Evolutionary conservation across 768 basidiomycete genomes (phyloP).

Genomic region (Lactarius vividus): DNA sequence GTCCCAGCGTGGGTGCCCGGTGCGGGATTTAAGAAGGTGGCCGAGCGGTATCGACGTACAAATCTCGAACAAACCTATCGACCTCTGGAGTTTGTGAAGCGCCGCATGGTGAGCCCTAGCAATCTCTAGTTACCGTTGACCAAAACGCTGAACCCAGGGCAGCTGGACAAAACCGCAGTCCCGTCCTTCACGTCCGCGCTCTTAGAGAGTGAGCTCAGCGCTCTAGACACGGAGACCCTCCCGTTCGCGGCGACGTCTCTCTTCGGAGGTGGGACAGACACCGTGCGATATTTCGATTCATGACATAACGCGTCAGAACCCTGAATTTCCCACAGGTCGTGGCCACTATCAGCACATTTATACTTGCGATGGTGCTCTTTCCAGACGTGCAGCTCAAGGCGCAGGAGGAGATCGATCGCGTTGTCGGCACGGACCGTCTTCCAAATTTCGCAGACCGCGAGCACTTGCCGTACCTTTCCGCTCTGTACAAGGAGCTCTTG

Average conservation of each 20-base stretch:
- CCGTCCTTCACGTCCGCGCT: conserved; percentile 11
- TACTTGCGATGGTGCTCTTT: conserved; percentile 27
- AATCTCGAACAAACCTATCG: conserved; percentile 17
- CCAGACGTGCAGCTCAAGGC: conserved; percentile 31
- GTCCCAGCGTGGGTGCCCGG: conserved; percentile 30
- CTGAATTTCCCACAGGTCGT: conserved; percentile 13
- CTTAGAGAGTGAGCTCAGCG: neutral
- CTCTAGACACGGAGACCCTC: conserved; percentile 8
- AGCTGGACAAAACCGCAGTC: conserved; percentile 2
- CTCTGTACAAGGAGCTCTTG: conserved; percentile 30
- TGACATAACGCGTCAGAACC: neutral
- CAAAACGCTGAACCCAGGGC: neutral
- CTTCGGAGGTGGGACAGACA: conserved; percentile 22
- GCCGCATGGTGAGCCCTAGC: conserved; percentile 21
- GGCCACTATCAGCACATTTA: conserved; percentile 23
- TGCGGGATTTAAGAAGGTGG: conserved; percentile 25
- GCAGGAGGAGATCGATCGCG: conserved; percentile 30
- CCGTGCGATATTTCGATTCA: conserved; percentile 1
- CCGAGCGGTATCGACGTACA: conserved; percentile 8
- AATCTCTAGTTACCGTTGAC: neutral
- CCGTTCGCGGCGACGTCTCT: conserved; percentile 14
- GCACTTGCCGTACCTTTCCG: conserved; percentile 30
- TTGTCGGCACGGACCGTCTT: conserved; percentile 27
- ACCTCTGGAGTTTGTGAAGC: conserved; percentile 27
- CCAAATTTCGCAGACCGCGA: conserved; percentile 27